A percentile compares a stretch with the other conserved stretches of the same genome.
Evolutionary conservation across 2,329 filamentous ascomycete species (phyloP).

Genomic region (Pseudocercospora eumusae): DNA sequence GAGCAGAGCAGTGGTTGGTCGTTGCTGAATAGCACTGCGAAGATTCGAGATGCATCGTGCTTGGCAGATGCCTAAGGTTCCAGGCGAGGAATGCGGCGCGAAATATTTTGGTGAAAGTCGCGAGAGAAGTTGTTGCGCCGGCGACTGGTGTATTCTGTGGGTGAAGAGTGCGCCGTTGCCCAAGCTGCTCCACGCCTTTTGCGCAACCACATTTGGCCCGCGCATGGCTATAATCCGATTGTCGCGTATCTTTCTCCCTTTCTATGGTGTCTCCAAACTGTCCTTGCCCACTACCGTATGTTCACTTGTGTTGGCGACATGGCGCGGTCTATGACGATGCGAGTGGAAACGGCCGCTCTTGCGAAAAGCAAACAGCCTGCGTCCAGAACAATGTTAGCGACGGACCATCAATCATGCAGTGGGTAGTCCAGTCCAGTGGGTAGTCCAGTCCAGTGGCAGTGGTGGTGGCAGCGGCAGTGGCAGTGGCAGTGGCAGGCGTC

Average conservation of each 20-base stretch:
- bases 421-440: too few relatives aligned
- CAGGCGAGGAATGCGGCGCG: not conserved
- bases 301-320: constrained; percentile 9
- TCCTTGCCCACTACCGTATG: constrained; percentile 8
- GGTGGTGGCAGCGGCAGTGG: not conserved
- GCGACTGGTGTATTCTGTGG: constrained; percentile 35
- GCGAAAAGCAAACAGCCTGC: constrained; percentile 6
- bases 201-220: constrained; percentile 29
- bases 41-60: constrained; percentile 26
- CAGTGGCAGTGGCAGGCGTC: not conserved
- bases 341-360: constrained; percentile 10
- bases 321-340: constrained; percentile 21
- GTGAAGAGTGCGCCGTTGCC: constrained; percentile 41
- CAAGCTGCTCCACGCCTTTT: constrained; percentile 39
- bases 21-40: constrained; percentile 11
- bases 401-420: not conserved
- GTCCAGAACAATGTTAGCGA: not conserved
- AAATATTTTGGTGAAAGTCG: constrained; percentile 1
- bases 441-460: not conserved
- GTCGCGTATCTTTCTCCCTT: not conserved
- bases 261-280: not conserved
- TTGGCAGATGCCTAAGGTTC: constrained; percentile 10
- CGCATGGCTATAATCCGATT: constrained; percentile 29
- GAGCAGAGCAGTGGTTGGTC: constrained; percentile 19
- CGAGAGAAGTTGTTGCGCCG: not conserved